Percentiles rank a stretch among this genome's conserved stretches.
phyloP scores from a whole-genome alignment of 75 land plant genomes.

The Larix kaempferi region DNA sequence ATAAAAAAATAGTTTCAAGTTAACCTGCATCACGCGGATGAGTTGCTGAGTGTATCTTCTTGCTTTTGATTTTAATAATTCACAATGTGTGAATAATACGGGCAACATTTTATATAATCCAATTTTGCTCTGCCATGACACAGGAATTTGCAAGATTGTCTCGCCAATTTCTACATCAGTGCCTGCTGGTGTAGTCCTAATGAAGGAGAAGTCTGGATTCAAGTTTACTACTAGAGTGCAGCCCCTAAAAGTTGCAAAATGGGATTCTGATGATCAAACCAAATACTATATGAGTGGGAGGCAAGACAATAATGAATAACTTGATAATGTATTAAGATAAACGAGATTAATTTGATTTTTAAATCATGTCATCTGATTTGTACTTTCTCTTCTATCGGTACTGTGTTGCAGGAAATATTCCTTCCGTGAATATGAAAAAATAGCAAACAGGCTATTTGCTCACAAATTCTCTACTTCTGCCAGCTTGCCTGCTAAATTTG shows the following conservation, averaged over 20 bases:
- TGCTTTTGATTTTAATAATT: not conserved
- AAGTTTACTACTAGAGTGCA: conserved; percentile 88
- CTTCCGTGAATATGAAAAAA: conserved; percentile 84
- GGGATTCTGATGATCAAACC: conserved; percentile 72
- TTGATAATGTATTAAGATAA: not conserved
- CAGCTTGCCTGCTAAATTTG: conserved; percentile 59
- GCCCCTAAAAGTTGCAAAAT: conserved; percentile 77
- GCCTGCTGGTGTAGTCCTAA: conserved; percentile 84
- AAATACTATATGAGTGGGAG: conserved; percentile 86
- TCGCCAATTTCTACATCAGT: conserved; percentile 71
- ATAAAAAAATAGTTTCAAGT: too few species aligned
- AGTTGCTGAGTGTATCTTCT: not conserved
- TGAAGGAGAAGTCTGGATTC: conserved; percentile 74
- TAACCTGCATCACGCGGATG: not conserved
- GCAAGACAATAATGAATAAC: not conserved
- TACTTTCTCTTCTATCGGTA: not conserved
- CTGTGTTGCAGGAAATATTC: conserved; percentile 62
- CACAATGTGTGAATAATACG: not conserved
- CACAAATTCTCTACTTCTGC: conserved; percentile 78
- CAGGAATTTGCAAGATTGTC: conserved; percentile 89
- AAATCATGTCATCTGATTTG: not conserved
- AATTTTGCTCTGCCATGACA: conserved; percentile 1
- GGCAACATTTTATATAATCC: not conserved
- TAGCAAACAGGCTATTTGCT: conserved; percentile 82
- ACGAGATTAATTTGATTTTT: not conserved